phyloP scores from a whole-genome alignment of 129 eudicot genomes.

The Artemisia annua region DNA sequence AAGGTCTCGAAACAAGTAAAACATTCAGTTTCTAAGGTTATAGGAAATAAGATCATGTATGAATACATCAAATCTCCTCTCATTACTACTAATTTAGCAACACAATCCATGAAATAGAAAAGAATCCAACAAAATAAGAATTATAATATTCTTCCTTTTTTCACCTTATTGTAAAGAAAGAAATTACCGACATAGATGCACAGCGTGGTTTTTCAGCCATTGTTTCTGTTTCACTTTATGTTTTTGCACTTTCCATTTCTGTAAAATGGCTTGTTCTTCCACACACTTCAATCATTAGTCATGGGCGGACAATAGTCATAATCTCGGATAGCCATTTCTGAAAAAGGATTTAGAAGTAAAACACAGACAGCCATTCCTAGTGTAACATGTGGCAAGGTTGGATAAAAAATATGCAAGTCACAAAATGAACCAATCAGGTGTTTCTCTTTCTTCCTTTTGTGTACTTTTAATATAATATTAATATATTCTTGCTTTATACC shows the following conservation, averaged over 20 bases:
- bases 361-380: too few species aligned
- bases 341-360: too few species aligned
- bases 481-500: too few species aligned
- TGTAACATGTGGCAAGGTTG: too few species aligned
- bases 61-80: slow-evolving; percentile 65
- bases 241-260: slow-evolving; percentile 13
- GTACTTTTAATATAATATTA: too few species aligned
- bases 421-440: too few species aligned
- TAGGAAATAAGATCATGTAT: slow-evolving; percentile 16
- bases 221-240: not conserved
- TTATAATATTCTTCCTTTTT: slow-evolving; percentile 38
- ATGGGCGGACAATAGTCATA: slow-evolving; percentile 84
- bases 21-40: slow-evolving; percentile 8
- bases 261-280: slow-evolving; percentile 10
- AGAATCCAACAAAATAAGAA: slow-evolving; percentile 43
- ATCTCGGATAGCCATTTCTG: too few species aligned
- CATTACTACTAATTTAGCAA: slow-evolving; percentile 57
- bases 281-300: slow-evolving; percentile 68
- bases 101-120: slow-evolving; percentile 48
- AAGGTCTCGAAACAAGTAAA: not conserved
- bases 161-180: slow-evolving; percentile 54
- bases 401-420: too few species aligned
- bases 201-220: slow-evolving; percentile 35
- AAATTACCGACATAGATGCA: slow-evolving; percentile 64
- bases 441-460: too few species aligned